Percentiles rank a stretch among this genome's conserved stretches.
Conservation (phyloP, 164 flowering plant genomes). For the grape (Vitis vinifera) region DNA sequence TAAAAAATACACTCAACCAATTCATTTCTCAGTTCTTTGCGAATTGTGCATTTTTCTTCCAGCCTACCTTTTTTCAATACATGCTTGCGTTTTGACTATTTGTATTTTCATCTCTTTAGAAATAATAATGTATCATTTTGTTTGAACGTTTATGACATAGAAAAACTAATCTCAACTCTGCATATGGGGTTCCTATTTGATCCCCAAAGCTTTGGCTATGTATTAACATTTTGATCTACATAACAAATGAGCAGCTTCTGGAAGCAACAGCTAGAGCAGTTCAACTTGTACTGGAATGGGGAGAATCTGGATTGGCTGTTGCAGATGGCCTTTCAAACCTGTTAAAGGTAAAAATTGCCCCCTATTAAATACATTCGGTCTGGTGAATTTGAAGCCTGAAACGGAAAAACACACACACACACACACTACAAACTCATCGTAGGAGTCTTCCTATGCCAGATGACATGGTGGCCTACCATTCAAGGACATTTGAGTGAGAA, state of each 20-base stretch:
- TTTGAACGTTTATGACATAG: background rate
- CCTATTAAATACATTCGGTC: background rate
- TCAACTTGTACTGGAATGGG: conserved; percentile 73
- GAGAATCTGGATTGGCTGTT: conserved; percentile 72
- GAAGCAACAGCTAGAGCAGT: conserved; percentile 95
- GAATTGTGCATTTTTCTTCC: background rate
- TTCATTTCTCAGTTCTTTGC: background rate
- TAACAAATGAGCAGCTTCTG: conserved; percentile 57
- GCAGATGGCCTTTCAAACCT: conserved; percentile 85
- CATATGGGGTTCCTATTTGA: background rate
- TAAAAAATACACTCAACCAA: background rate
- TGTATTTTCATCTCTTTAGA: background rate
- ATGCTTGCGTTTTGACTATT: background rate
- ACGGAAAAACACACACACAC: too few species aligned
- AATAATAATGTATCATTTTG: background rate
- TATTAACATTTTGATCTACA: conserved; percentile 11
- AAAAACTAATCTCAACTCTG: background rate
- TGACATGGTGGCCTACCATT: background rate
- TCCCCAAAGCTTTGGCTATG: background rate
- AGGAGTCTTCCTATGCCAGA: background rate
- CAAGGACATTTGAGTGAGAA: background rate
- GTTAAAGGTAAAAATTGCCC: conserved; percentile 60
- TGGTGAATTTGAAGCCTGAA: background rate
- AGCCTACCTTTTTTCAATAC: background rate
- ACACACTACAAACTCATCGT: background rate